Percentiles rank a stretch among this genome's conserved stretches.
phyloP scores from a whole-genome alignment of 495 filamentous ascomycete genomes.

The Pyrenopolyporus hunteri region DNA sequence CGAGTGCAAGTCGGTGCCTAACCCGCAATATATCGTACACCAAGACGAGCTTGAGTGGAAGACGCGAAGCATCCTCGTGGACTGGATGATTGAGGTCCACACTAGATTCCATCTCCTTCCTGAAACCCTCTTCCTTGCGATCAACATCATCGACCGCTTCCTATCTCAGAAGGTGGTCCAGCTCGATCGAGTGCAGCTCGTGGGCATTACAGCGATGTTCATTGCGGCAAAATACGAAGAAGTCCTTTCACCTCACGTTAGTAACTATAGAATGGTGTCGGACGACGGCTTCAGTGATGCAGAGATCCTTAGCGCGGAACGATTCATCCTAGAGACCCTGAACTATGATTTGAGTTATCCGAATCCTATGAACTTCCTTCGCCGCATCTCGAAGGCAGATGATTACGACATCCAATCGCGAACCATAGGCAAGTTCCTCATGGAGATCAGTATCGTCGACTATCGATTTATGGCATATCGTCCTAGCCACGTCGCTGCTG shows the following conservation, averaged over 20 bases:
- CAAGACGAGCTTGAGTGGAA: slow-evolving; percentile 97
- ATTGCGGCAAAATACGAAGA: slow-evolving; percentile 99
- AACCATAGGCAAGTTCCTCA: slow-evolving; percentile 96
- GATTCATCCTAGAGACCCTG: slow-evolving; percentile 85
- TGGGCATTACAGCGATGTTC: slow-evolving; percentile 98
- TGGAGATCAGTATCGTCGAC: slow-evolving; percentile 95
- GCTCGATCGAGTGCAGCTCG: slow-evolving; percentile 91
- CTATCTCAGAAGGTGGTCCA: slow-evolving; percentile 91
- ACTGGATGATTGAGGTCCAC: slow-evolving; percentile 99
- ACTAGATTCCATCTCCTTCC: slow-evolving; percentile 94
- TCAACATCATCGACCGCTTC: slow-evolving; percentile 99
- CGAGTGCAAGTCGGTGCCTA: slow-evolving; percentile 82
- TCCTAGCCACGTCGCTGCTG: slow-evolving; percentile 88
- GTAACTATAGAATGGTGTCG: slow-evolving; percentile 94
- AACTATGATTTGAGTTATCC: slow-evolving; percentile 98
- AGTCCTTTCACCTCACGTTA: slow-evolving; percentile 92
- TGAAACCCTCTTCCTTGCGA: slow-evolving; percentile 95
- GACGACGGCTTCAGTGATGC: slow-evolving; percentile 96
- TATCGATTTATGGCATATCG: slow-evolving; percentile 87
- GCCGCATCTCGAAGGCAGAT: slow-evolving; percentile 97
- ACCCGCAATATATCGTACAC: slow-evolving; percentile 90
- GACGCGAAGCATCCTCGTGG: slow-evolving; percentile 94
- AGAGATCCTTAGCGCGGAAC: slow-evolving; percentile 96
- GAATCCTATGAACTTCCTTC: slow-evolving; percentile 99
- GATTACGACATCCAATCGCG: slow-evolving; percentile 97